These are phyloP conservation scores for Solanum chmielewskii DNA, from an alignment of 257 asterid genomes.

Conservation along the genomic window DNA sequence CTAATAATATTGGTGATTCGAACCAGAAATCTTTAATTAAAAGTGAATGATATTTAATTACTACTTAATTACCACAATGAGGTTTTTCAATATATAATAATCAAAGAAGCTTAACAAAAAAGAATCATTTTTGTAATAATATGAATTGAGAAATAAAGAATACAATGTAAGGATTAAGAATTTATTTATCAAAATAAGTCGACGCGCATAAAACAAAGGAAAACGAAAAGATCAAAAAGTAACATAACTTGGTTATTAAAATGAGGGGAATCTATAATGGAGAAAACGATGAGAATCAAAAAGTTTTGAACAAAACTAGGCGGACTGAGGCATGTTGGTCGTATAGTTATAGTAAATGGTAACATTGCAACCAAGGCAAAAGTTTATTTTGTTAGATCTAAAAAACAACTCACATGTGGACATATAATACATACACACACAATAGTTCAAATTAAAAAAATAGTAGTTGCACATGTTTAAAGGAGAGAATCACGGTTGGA, in stretches of 20 bases:
- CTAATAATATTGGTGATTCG: background rate
- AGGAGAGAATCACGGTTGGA: constrained; percentile 71
- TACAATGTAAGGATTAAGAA: background rate
- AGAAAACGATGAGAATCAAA: constrained; percentile 1
- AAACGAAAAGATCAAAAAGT: background rate
- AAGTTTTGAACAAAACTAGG: constrained; percentile 2
- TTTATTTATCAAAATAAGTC: background rate
- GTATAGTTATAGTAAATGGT: constrained; percentile 2
- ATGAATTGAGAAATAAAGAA: background rate
- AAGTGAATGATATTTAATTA: background rate
- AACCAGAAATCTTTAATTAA: background rate
- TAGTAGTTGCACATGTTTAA: constrained; percentile 33
- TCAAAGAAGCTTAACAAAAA: background rate
- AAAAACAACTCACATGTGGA: constrained; percentile 3
- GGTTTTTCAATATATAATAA: background rate
- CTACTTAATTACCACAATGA: no score
- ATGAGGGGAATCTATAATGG: background rate
- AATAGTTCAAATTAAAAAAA: background rate
- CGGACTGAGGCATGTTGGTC: constrained; percentile 50
- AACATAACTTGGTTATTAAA: background rate
- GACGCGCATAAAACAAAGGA: background rate
- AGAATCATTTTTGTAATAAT: background rate
- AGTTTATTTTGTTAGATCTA: constrained; percentile 4
- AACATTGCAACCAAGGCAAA: background rate
- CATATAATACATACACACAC: background rate